Percentiles rank a stretch among this genome's conserved stretches.
These are phyloP conservation scores for Lycium ferocissimum DNA, from an alignment of 257 asterid genomes.

Conservation along the genomic window DNA sequence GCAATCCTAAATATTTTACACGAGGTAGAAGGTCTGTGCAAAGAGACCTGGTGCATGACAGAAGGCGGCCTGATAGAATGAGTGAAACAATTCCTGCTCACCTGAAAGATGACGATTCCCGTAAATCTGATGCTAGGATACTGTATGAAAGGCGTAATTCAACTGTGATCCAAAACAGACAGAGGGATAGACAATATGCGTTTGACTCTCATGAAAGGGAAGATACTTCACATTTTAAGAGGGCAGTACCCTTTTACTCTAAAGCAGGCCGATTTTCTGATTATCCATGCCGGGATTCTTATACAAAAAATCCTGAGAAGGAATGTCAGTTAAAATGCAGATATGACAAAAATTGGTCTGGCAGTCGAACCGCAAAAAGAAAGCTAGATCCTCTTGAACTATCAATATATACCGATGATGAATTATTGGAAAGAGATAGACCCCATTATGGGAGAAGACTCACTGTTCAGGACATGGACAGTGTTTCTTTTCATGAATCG, in stretches of 20 bases:
- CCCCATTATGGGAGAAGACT: slow-evolving; percentile 40
- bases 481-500: slow-evolving; percentile 29
- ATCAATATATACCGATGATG: slow-evolving; percentile 37
- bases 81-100: slow-evolving; percentile 33
- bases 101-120: slow-evolving; percentile 40
- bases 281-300: slow-evolving; percentile 35
- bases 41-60: slow-evolving; percentile 35
- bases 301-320: slow-evolving; percentile 38
- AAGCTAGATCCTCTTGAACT: slow-evolving; percentile 37
- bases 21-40: slow-evolving; percentile 39
- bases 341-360: slow-evolving; percentile 39
- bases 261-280: slow-evolving; percentile 39
- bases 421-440: slow-evolving; percentile 36
- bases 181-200: slow-evolving; percentile 31
- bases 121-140: slow-evolving; percentile 40
- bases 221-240: slow-evolving; percentile 32
- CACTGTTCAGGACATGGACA: slow-evolving; percentile 37
- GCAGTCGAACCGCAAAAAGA: slow-evolving; percentile 32
- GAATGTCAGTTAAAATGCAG: slow-evolving; percentile 37
- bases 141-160: slow-evolving; percentile 36
- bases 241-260: slow-evolving; percentile 35
- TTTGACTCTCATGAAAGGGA: slow-evolving; percentile 36
- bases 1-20: slow-evolving; percentile 34
- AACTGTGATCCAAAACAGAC: slow-evolving; percentile 35
- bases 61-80: slow-evolving; percentile 37